phyloP scores from a whole-genome alignment of 169 alveolate species.

The Eimeria zaria region DNA sequence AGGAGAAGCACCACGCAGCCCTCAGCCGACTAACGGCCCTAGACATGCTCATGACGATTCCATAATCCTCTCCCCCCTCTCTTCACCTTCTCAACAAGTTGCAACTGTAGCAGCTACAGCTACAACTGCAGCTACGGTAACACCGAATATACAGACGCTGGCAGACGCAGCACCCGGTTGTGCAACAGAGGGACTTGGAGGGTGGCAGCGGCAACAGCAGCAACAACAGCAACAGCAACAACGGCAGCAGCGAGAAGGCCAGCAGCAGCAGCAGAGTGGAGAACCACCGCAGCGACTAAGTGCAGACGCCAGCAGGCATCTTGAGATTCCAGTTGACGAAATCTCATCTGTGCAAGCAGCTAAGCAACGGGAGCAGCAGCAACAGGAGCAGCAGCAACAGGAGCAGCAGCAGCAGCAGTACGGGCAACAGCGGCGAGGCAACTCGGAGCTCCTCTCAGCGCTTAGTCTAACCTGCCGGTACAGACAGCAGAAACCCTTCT shows the following conservation, averaged over 20 bases:
- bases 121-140: background rate
- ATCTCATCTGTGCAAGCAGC: background rate
- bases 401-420: background rate
- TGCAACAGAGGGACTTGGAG: background rate
- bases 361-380: background rate
- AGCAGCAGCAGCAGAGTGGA: background rate
- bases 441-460: conserved; percentile 28
- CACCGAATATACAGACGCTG: background rate
- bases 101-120: background rate
- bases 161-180: background rate
- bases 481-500: conserved; percentile 43
- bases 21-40: background rate
- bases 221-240: conserved; percentile 30
- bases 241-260: background rate
- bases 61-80: background rate
- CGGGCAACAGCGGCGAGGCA: background rate
- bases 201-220: background rate
- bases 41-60: background rate
- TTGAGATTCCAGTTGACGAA: too few relatives aligned
- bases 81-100: background rate
- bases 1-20: background rate
- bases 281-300: too few relatives aligned
- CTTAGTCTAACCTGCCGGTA: conserved; percentile 14
- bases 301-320: too few relatives aligned
- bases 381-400: conserved; percentile 2